Evolutionary conservation across 208 protist species (phyloP), one percentile per base, ranked within the genome.

Genomic region (Naegleria lovaniensis): DNA sequence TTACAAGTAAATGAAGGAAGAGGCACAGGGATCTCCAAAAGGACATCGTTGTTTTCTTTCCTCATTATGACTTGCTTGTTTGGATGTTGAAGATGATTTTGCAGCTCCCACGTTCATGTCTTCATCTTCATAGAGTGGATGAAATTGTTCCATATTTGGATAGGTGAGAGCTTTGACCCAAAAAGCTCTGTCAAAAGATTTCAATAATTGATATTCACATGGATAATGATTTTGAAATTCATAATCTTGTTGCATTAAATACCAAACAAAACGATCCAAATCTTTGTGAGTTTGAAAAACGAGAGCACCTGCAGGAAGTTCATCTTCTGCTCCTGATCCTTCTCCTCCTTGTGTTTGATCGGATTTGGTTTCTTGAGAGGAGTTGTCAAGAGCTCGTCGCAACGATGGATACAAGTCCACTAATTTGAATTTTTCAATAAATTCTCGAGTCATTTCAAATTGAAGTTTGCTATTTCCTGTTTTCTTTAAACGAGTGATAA

Each of bases 161-260:
- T 39, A 85, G 0, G 19, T 85, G 5, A 43, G 4, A 85, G 19
- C 15, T 25, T 85, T 85, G 0, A 86, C 11, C 83, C 83, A 86
- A 25, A 86, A 51, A 13, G 83, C 83, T 38, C 83, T 86, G 51
- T 86, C 83, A 86, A 86, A 86, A 33, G 83, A 48, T 48, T 86
- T 86, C 25, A 86, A 48, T 15, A 86, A n/a, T 51, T 33, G 9
- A 33, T 38, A 86, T 51, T 86, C 39, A 51, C 6, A 25, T 51
- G 15, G 36, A 33, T 48, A 51, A 25, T 86, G 15, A 41, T 29
- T 33, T 33, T 51, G 13, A 41, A 86, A 86, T 25, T 51, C 16
- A 51, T 11, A 13, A 51, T 86, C 40, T 22, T 33, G 4, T 33
- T 86, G 19, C 22, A 51, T 7, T 51, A 86, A 86, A 51, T 51